Evolutionary conservation across 2,329 filamentous ascomycete genomes (phyloP), one percentile per base, ranked within the genome.

Genomic region (Colletotrichum sp.): DNA sequence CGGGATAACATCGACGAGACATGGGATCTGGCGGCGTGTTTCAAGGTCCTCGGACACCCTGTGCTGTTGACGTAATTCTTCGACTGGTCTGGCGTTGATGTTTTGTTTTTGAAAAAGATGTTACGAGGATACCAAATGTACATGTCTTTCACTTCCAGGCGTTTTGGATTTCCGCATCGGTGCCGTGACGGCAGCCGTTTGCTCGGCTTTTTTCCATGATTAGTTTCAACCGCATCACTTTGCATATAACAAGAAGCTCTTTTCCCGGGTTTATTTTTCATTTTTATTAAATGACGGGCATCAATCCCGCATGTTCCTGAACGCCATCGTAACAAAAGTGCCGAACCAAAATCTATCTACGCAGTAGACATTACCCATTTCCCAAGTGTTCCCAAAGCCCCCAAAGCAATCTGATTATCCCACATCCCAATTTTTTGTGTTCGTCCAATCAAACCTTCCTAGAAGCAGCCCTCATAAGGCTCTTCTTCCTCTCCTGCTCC

Each of bases 11-110:
- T 85, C 12, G 85, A 87, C 68, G 84, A 85, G 77, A 83, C 79
- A 24, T 89, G 86, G 87, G 87, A 88, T 69, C 76, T 88, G 58
- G 82, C 82, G 16, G 84, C 83, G 69, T 89, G 86, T 74, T 80
- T 89, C 71, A 85, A 84, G 69, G 79, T 85, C 56, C 78, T 86
- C 18, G 85, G 85, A 30, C 82, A 86, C 73, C 81, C 82, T 70
- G 82, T 85, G 78, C 81, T 86, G 70, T 66, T 86, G 75, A 84
- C 86, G 73, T 86, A 59, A 76, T 4, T 14, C n/a, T 7, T 21
- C 12, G 8, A 3, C 18, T n/a, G 34, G 1, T 3, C 65, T 24
- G 48, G 62, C 59, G 69, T 64, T 62, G 9, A 62, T 62, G 30
- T 62, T 52, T 52, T 28, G 28, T 2, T 28, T 28, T 28, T 28